Conservation (phyloP, 2,329 filamentous ascomycete genomes). For the Cladophialophora immunda region DNA sequence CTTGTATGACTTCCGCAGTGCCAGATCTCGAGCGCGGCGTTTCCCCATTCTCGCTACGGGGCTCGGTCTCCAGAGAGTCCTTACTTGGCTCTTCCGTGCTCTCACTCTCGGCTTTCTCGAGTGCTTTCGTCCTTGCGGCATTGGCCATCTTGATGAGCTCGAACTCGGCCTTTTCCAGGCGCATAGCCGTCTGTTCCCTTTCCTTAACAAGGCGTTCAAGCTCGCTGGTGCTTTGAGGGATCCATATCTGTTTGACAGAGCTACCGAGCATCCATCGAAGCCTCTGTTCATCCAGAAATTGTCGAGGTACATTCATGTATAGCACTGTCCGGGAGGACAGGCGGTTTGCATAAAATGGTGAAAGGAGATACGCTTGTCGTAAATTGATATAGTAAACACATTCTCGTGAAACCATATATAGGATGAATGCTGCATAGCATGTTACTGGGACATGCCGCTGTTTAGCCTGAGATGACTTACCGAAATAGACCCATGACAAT, state of each 20-base stretch:
- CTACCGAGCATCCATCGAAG: slow-evolving; percentile 84
- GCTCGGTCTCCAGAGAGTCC: slow-evolving; percentile 69
- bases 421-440: slow-evolving; percentile 67
- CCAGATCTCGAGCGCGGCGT: slow-evolving; percentile 76
- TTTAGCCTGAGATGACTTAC: slow-evolving; percentile 46
- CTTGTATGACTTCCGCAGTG: slow-evolving; percentile 17
- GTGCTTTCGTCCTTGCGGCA: slow-evolving; percentile 69
- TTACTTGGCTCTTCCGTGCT: slow-evolving; percentile 69
- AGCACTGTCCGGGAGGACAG: slow-evolving; percentile 89
- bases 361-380: slow-evolving; percentile 88
- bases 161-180: slow-evolving; percentile 84
- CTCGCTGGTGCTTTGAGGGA: slow-evolving; percentile 77
- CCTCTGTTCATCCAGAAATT: slow-evolving; percentile 77
- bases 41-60: slow-evolving; percentile 60
- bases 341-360: slow-evolving; percentile 81
- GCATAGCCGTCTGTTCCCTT: slow-evolving; percentile 78
- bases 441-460: slow-evolving; percentile 50
- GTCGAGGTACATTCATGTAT: slow-evolving; percentile 81
- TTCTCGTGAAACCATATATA: slow-evolving; percentile 87
- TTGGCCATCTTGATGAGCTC: slow-evolving; percentile 82
- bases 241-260: slow-evolving; percentile 81
- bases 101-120: slow-evolving; percentile 40
- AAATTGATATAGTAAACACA: slow-evolving; percentile 90
- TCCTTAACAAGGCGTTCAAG: slow-evolving; percentile 80
- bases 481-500: slow-evolving; percentile 81